Evolutionary conservation across 257 asterid genomes (phyloP), one percentile per base, ranked within the genome.

Genomic region (Avicennia marina): DNA sequence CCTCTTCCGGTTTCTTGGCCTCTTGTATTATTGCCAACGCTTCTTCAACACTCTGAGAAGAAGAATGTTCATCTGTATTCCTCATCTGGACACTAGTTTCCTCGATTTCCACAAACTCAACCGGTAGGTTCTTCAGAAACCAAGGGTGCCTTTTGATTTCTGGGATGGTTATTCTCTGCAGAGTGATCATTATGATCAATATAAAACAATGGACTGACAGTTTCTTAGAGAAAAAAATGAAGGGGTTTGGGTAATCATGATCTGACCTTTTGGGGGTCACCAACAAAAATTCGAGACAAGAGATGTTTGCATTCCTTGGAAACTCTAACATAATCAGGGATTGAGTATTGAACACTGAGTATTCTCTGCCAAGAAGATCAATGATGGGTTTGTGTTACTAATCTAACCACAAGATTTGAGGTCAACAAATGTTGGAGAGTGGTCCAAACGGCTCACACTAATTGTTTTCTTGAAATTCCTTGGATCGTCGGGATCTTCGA

Each of bases 401-500:
- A 53, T 10, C 17, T 21, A 53, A 21, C 19, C 15, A 2, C 13
- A 36, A 15, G 18, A 21, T 49, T 56, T 16, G n/a, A 56, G 61
- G 63, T 19, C 60, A 72, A 51, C 4, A 18, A 15, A 27, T 17
- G 25, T 43, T 1, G 13, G 10, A 42, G 46, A 26, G 9, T 50
- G 1, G 22, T 16, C 6, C 1, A 12, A 1, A 20, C 15, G 36
- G 47, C 95, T 77, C 72, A 90, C 98, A 38, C 72, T 77, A 21
- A 90, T 84, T 2, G 96, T 87, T 69, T 87, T 84, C 79, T 70
- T 90, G 90, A 90, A 84, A 66, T 87, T 83, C 71, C 87, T 77
- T 40, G 95, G 98, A 70, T 90, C 98, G 16, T 82, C 84, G 11
- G 94, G 87, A 64, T 90, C 98, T 69, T 90, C 98, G 54, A 90